Percentiles rank a stretch among this genome's conserved stretches.
Evolutionary conservation across 306 rosid genomes (phyloP).

Genomic region (Citrullus amarus): DNA sequence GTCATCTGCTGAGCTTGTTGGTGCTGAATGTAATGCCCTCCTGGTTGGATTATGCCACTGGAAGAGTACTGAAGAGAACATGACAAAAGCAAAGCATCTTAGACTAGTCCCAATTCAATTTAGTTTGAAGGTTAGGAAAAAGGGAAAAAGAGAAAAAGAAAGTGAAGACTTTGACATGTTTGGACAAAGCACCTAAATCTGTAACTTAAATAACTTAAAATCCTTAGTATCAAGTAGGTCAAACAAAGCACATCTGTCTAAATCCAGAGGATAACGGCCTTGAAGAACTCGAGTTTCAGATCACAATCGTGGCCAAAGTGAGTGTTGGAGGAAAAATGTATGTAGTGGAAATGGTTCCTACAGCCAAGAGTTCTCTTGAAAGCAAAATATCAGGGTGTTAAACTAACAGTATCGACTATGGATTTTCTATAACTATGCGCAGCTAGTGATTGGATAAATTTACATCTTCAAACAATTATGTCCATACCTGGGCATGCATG

Average conservation of each 20-base stretch:
- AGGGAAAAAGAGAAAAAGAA: not conserved
- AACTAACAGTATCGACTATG: not conserved
- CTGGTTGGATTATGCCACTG: conserved; percentile 68
- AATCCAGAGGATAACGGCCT: not conserved
- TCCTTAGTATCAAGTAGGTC: not conserved
- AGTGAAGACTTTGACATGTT: no score
- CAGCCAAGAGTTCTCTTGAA: not conserved
- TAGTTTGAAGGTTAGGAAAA: not conserved
- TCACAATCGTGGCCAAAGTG: not conserved
- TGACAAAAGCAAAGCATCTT: not conserved
- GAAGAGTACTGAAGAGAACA: conserved; percentile 43
- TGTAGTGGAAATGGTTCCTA: not conserved
- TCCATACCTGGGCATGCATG: conserved; percentile 70
- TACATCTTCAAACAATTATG: not conserved
- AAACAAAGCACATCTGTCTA: not conserved
- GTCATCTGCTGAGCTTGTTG: conserved; percentile 80
- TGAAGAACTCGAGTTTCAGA: not conserved
- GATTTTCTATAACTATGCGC: not conserved
- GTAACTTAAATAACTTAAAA: not conserved
- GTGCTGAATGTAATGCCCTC: conserved; percentile 83
- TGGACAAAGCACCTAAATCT: not conserved
- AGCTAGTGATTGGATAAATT: not conserved
- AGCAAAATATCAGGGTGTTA: not conserved
- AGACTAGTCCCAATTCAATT: not conserved
- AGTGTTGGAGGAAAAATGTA: not conserved